Base-by-base conservation (phyloP, 2,329 filamentous ascomycete genomes). In the Cladosporium cucumerinum region DNA sequence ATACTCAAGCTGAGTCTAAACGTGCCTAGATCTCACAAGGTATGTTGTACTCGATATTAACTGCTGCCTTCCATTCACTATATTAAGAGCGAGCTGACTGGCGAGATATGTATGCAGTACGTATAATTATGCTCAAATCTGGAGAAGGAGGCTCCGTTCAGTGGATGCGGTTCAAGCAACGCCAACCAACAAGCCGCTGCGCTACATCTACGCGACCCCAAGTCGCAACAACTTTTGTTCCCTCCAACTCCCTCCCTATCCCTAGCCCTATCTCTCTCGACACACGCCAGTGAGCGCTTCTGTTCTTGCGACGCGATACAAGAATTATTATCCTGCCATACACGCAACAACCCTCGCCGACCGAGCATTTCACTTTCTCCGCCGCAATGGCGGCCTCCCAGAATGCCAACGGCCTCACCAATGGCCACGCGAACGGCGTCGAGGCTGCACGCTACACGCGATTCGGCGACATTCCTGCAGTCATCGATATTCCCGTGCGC, bases 401-500 rank as follows among this genome's bases (percentile, higher is more conserved):
- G 61, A 64, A 58, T 39, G 61, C 54, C 61, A 64, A 59, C 30
- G 54, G 61, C 61, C 55, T 58, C 28, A 64, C 61, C 65, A 84
- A 84, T 71, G 81, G 83, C 69, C 74, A 70, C 48, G 71, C 75
- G 34, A 64, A 58, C 28, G 61, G 61, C 54, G 32, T 23, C n/a
- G 52, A 57, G 28, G 54, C 61, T 16, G 55, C 69, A 63, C 69
- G 73, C 68, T 74, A 79, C 70, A 69, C 76, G 68, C 85, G 86
- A 61, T 89, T 87, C 75, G 83, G 84, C 65, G 84, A 87, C 72
- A 86, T 89, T 54, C 86, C 86, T 46, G 81, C 82, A 60, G 82
- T 84, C 65, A 86, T 89, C 73, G 86, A 87, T 72, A 87, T 89
- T 72, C 86, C 86, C 63, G 85, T 88, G 64, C 84, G 82, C 62